phyloP scores from a whole-genome alignment of 2,329 filamentous ascomycete genomes.

The Aspergillus pseudotamarii region DNA sequence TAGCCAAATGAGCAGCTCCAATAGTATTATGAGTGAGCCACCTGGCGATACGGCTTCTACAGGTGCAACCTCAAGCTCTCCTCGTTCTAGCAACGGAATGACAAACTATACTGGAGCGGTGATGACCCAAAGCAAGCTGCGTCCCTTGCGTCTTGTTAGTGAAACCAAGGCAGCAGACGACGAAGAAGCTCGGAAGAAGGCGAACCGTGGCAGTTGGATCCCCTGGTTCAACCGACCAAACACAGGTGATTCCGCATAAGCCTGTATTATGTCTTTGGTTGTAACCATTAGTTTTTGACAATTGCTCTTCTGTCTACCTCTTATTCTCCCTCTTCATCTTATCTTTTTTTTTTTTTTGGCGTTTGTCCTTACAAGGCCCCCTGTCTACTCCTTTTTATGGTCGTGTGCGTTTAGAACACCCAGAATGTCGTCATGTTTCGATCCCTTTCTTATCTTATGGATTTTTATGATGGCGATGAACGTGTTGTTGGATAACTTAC shows the following conservation, averaged over 20 bases:
- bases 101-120: slow-evolving; percentile 69
- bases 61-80: slow-evolving; percentile 54
- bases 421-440: slow-evolving; percentile 20
- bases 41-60: slow-evolving; percentile 50
- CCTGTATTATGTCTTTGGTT: slow-evolving; percentile 2
- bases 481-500: slow-evolving; percentile 3
- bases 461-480: slow-evolving; percentile 16
- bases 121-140: slow-evolving; percentile 70
- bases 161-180: slow-evolving; percentile 45
- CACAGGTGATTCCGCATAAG: slow-evolving; percentile 18
- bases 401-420: slow-evolving; percentile 13
- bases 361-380: slow-evolving; percentile 6
- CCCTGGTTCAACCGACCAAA: slow-evolving; percentile 48
- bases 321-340: slow-evolving; percentile 12
- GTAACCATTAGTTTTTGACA: not conserved
- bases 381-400: not conserved
- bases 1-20: slow-evolving; percentile 67
- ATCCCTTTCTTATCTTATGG: slow-evolving; percentile 18
- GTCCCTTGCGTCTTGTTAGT: slow-evolving; percentile 78
- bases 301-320: slow-evolving; percentile 7
- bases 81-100: slow-evolving; percentile 67
- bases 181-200: slow-evolving; percentile 49
- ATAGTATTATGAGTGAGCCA: slow-evolving; percentile 55
- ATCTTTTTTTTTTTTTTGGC: slow-evolving; percentile 5
- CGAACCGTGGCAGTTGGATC: slow-evolving; percentile 52